A percentile compares a stretch with the other conserved stretches of the same genome.
Evolutionary conservation across 1,284 basidiomycete species (phyloP).

Genomic region (Ustilago trichophora): DNA sequence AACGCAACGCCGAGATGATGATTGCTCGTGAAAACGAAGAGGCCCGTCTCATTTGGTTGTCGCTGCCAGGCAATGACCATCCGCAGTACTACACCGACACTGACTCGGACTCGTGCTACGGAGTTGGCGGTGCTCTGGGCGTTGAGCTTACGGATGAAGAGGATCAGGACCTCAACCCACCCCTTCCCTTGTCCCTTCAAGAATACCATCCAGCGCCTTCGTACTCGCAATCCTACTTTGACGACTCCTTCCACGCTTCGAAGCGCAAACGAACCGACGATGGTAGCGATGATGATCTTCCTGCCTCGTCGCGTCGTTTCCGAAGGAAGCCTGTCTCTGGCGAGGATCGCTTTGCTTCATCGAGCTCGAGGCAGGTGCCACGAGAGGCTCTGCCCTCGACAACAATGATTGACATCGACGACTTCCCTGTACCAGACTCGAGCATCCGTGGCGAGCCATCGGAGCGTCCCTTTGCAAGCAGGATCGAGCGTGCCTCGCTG

Average conservation of each 20-base stretch:
- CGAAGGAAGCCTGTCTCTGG: constrained; percentile 18
- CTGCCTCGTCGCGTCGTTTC: constrained; percentile 4
- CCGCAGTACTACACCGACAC: constrained; percentile 59
- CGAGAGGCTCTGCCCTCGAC: constrained; percentile 24
- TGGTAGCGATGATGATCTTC: background rate
- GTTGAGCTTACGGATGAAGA: constrained; percentile 41
- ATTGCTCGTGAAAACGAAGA: constrained; percentile 50
- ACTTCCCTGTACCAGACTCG: constrained; percentile 39
- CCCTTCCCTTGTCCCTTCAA: constrained; percentile 32
- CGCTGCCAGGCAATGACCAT: constrained; percentile 56
- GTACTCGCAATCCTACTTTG: constrained; percentile 23
- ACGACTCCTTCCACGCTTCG: constrained; percentile 11
- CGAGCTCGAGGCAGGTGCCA: constrained; percentile 10
- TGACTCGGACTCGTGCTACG: constrained; percentile 50
- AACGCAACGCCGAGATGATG: constrained; percentile 45
- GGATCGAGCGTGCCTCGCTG: constrained; percentile 34
- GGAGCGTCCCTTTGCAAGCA: constrained; percentile 29
- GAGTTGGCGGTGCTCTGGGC: constrained; percentile 35
- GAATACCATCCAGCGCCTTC: constrained; percentile 38
- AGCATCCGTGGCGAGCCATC: constrained; percentile 42
- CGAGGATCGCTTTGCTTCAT: constrained; percentile 11
- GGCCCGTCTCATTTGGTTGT: constrained; percentile 51
- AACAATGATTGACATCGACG: constrained; percentile 44
- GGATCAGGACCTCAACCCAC: constrained; percentile 46
- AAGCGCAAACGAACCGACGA: constrained; percentile 33